phyloP scores from a whole-genome alignment of 352 stramenopile species.

The Phytophthora sojae region DNA sequence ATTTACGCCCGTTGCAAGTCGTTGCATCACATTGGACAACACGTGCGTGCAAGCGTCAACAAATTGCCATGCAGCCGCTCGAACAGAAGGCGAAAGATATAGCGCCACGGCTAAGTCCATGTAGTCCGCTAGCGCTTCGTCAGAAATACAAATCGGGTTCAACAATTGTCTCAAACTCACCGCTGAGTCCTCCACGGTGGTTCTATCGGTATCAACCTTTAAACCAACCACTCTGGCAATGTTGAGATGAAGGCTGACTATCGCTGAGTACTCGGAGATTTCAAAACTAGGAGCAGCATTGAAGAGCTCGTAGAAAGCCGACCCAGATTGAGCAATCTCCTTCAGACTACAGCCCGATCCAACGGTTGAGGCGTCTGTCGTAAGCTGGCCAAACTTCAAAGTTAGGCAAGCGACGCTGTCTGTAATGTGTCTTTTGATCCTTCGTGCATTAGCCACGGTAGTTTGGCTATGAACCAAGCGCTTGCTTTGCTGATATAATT shows the following conservation, averaged over 20 bases:
- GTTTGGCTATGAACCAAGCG: slow-evolving; percentile 8
- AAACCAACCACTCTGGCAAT: slow-evolving; percentile 17
- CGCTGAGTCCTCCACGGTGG: slow-evolving; percentile 7
- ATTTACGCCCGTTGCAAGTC: slow-evolving; percentile 16
- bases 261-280: slow-evolving; percentile 21
- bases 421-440: slow-evolving; percentile 19
- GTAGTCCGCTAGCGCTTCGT: slow-evolving; percentile 30
- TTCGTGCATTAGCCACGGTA: slow-evolving; percentile 7
- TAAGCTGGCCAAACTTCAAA: slow-evolving; percentile 21
- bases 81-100: slow-evolving; percentile 18
- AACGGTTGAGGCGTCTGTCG: not conserved
- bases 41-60: slow-evolving; percentile 10
- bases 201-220: slow-evolving; percentile 9
- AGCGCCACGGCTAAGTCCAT: slow-evolving; percentile 10
- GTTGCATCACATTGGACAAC: slow-evolving; percentile 11
- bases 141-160: slow-evolving; percentile 24
- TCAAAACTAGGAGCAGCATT: slow-evolving; percentile 20
- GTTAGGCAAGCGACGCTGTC: slow-evolving; percentile 19
- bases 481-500: slow-evolving; percentile 16
- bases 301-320: slow-evolving; percentile 28
- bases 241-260: slow-evolving; percentile 24
- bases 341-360: slow-evolving; percentile 4
- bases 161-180: slow-evolving; percentile 14
- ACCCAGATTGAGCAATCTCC: slow-evolving; percentile 25
- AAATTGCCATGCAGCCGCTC: slow-evolving; percentile 24